A percentile compares a stretch with the other conserved stretches of the same genome.
Conservation (phyloP, 2,329 filamentous ascomycete genomes). For the Penicillium glabrum region DNA sequence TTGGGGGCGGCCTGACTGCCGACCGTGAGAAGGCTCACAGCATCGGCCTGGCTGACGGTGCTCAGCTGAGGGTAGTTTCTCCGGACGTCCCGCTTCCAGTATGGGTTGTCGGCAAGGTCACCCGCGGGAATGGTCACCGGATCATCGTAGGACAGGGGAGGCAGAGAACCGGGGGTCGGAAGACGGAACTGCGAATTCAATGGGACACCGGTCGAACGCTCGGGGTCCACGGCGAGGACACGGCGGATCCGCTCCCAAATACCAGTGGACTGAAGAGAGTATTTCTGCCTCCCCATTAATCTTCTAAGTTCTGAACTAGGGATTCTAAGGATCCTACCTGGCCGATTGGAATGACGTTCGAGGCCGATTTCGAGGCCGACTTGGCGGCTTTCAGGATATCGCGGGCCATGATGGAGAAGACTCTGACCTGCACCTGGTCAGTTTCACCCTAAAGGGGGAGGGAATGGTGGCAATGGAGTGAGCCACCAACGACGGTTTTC, state of each 20-base stretch:
- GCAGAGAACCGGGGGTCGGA: conserved; percentile 72
- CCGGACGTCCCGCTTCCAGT: conserved; percentile 92
- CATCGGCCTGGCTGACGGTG: conserved; percentile 78
- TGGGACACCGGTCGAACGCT: conserved; percentile 87
- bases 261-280: conserved; percentile 86
- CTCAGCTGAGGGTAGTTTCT: conserved; percentile 78
- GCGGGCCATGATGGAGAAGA: conserved; percentile 37
- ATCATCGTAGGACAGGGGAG: conserved; percentile 74
- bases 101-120: conserved; percentile 87
- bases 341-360: conserved; percentile 36
- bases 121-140: conserved; percentile 80
- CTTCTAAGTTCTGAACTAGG: neutral
- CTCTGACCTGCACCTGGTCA: conserved; percentile 20
- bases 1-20: conserved; percentile 80
- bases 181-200: conserved; percentile 91
- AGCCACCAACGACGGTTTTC: neutral
- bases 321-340: conserved; percentile 30
- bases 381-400: conserved; percentile 40
- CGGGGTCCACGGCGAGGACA: conserved; percentile 75
- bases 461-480: neutral
- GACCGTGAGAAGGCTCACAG: conserved; percentile 79
- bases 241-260: conserved; percentile 84
- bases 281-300: conserved; percentile 66
- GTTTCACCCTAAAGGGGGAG: neutral
- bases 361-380: conserved; percentile 39